phyloP scores from a whole-genome alignment of 306 rosid species.

The Castanea mollissima region DNA sequence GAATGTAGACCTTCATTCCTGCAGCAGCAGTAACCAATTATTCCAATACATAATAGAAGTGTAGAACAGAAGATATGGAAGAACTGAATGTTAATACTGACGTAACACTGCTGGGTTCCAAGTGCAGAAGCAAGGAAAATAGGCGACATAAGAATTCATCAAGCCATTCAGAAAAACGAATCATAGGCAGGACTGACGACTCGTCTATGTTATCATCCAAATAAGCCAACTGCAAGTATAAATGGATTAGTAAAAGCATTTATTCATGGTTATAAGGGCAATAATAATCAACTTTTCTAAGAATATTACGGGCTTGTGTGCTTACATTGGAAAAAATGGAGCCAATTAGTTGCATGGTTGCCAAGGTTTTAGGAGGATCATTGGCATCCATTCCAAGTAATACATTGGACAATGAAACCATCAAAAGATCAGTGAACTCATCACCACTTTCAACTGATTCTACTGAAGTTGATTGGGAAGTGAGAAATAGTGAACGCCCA shows the following conservation, averaged over 20 bases:
- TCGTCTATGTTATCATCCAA: constrained; percentile 74
- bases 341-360: constrained; percentile 96
- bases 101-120: constrained; percentile 94
- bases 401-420: constrained; percentile 92
- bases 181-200: constrained; percentile 75
- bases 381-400: constrained; percentile 99
- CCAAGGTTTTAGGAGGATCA: constrained; percentile 99
- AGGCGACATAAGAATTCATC: constrained; percentile 98
- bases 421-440: constrained; percentile 68
- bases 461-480: constrained; percentile 59
- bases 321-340: constrained; percentile 96
- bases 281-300: constrained; percentile 12
- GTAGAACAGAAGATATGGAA: constrained; percentile 15
- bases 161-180: constrained; percentile 92
- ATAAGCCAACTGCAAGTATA: constrained; percentile 74
- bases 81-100: constrained; percentile 43
- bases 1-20: constrained; percentile 93
- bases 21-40: constrained; percentile 43
- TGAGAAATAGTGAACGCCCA: constrained; percentile 85
- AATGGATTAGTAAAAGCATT: constrained; percentile 19
- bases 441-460: constrained; percentile 54
- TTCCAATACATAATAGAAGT: not conserved
- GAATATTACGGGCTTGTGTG: constrained; percentile 12
- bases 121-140: constrained; percentile 85
- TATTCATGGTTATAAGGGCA: not conserved